Percentiles rank a stretch among this genome's conserved stretches.
These are phyloP conservation scores for Boletus tomentosulus DNA, from an alignment of 768 basidiomycete species.

Conservation along the genomic window DNA sequence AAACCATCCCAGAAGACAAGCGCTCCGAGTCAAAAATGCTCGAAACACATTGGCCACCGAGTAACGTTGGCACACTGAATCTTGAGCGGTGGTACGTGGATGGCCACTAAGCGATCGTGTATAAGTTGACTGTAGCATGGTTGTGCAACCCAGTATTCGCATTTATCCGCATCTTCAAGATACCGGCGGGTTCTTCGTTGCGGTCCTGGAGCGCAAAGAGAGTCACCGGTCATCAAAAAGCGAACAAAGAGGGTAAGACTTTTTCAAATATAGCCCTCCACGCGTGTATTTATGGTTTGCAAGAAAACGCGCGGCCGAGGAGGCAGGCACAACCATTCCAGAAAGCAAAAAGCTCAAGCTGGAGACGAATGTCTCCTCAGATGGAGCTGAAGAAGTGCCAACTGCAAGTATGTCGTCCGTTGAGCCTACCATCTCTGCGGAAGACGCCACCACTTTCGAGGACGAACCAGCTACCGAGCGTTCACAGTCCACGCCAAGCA, in stretches of 20 bases:
- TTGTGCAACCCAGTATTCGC: conserved; percentile 54
- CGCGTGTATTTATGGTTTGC: conserved; percentile 1
- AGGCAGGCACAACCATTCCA: conserved; percentile 34
- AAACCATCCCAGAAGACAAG: conserved; percentile 45
- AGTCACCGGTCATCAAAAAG: conserved; percentile 1
- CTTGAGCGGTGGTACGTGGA: conserved; percentile 67
- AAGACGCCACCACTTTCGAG: conserved; percentile 1
- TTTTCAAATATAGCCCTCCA: neutral
- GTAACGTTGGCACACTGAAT: conserved; percentile 53
- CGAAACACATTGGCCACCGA: conserved; percentile 78
- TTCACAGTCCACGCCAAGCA: neutral
- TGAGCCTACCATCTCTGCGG: conserved; percentile 1
- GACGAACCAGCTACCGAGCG: conserved; percentile 1
- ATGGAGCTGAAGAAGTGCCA: conserved; percentile 3
- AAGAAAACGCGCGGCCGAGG: conserved; percentile 50
- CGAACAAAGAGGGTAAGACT: conserved; percentile 13
- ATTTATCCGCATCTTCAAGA: conserved; percentile 95
- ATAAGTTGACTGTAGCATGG: neutral
- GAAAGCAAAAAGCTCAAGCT: conserved; percentile 52
- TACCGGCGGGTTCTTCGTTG: conserved; percentile 97
- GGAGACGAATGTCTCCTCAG: conserved; percentile 17
- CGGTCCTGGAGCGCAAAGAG: conserved; percentile 63
- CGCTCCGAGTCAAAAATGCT: conserved; percentile 57
- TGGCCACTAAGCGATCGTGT: neutral
- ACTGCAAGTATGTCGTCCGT: conserved; percentile 5